phyloP scores from a whole-genome alignment of 1,139 yeast species.

The Eremothecium gossypii region DNA sequence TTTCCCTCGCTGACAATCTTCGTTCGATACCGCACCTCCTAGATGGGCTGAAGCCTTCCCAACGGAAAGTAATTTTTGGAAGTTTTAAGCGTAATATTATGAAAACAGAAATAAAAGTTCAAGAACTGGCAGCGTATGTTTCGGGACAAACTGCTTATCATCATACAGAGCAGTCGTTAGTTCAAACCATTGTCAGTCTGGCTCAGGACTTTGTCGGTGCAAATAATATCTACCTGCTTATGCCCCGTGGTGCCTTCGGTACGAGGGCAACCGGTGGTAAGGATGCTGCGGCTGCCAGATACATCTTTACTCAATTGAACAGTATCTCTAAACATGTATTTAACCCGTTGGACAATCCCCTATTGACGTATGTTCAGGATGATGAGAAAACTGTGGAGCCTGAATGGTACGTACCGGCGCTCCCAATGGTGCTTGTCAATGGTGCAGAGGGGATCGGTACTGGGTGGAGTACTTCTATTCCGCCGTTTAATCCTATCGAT shows the following conservation, averaged over 20 bases:
- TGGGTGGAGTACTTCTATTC: slow-evolving; percentile 96
- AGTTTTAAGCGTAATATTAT: slow-evolving; percentile 73
- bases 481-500: slow-evolving; percentile 81
- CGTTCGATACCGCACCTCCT: slow-evolving; percentile 90
- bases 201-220: slow-evolving; percentile 95
- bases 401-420: slow-evolving; percentile 84
- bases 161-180: slow-evolving; percentile 86
- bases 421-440: slow-evolving; percentile 89
- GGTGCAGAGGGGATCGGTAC: slow-evolving; percentile 99
- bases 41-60: slow-evolving; percentile 97
- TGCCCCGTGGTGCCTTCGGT: slow-evolving; percentile 96
- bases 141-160: slow-evolving; percentile 90
- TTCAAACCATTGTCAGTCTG: slow-evolving; percentile 82
- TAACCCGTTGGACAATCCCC: slow-evolving; percentile 70
- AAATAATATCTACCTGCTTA: slow-evolving; percentile 73
- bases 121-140: slow-evolving; percentile 84
- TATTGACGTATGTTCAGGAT: slow-evolving; percentile 75
- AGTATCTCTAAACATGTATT: slow-evolving; percentile 69
- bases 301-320: slow-evolving; percentile 80
- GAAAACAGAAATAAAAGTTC: slow-evolving; percentile 73
- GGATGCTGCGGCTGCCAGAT: slow-evolving; percentile 97
- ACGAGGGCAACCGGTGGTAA: slow-evolving; percentile 97
- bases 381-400: slow-evolving; percentile 96
- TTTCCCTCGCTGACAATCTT: slow-evolving; percentile 93
- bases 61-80: slow-evolving; percentile 84